A percentile compares a stretch with the other conserved stretches of the same genome.
These are phyloP conservation scores for Cyathus striatus DNA, from an alignment of 768 basidiomycete genomes.

Conservation along the genomic window DNA sequence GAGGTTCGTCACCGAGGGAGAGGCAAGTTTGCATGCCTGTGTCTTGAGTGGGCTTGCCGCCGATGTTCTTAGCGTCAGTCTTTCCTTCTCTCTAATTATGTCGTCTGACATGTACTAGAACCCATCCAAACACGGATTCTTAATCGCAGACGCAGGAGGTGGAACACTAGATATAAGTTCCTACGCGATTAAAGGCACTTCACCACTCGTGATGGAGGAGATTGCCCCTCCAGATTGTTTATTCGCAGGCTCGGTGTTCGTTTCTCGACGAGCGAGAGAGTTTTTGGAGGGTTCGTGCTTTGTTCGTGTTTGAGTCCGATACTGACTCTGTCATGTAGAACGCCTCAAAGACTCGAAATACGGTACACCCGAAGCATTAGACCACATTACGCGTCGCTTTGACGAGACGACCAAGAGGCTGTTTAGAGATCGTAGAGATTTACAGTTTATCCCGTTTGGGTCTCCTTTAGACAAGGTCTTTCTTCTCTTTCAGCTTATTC, in stretches of 20 bases:
- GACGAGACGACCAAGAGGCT: constrained; percentile 81
- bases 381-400: constrained; percentile 76
- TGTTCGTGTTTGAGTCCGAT: neutral
- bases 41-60: constrained; percentile 72
- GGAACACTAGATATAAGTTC: constrained; percentile 80
- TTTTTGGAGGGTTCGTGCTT: constrained; percentile 57
- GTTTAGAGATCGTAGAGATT: constrained; percentile 62
- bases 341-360: constrained; percentile 74
- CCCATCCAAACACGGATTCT: constrained; percentile 70
- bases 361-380: constrained; percentile 63
- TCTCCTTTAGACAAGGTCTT: constrained; percentile 64
- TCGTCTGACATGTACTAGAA: constrained; percentile 34
- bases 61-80: constrained; percentile 66
- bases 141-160: constrained; percentile 78
- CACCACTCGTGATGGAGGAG: constrained; percentile 75
- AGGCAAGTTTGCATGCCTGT: constrained; percentile 80
- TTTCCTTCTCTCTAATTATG: neutral
- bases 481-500: neutral
- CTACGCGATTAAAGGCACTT: constrained; percentile 66
- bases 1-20: constrained; percentile 79
- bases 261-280: constrained; percentile 66
- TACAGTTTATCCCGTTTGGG: constrained; percentile 73
- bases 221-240: constrained; percentile 84
- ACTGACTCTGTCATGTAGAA: constrained; percentile 31
- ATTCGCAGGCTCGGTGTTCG: constrained; percentile 81